Evolutionary conservation across 768 basidiomycete species (phyloP), one percentile per base, ranked within the genome.

Genomic region (Boletus reticuloceps): DNA sequence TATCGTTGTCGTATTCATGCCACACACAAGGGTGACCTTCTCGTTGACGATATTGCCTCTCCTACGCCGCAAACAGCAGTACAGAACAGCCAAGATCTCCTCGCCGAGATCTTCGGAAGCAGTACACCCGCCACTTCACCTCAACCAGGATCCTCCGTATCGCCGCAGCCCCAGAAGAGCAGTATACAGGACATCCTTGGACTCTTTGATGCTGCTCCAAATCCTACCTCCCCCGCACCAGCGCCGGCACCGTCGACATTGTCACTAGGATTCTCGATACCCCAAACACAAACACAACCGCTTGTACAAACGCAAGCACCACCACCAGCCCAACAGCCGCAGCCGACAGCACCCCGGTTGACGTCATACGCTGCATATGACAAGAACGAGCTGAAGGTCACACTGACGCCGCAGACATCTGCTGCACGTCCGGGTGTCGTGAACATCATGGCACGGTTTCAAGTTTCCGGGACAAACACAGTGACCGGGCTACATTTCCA

Each of bases 121-220:
- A 54, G 78, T 22, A 32, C 73, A 22, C 39, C 75, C 2, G 47
- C 74, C 40, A 16, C 44, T 19, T 53, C 78, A 10, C 40, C 74
- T 17, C 55, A 66, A n/a, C 67, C 76, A 32, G 52, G 78, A 2
- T 54, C 76, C 0, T 58, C 81, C 3, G 60, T 82, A 7, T 65
- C 82, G 9, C 69, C 80, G 0, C 68, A 78, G 36, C 69, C 83
- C 27, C 75, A 82, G 45, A 78, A 82, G 60, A 80, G 78, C 52
- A 83, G 84, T 13, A 84, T 94, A 43, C 85, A 94, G 64, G 95
- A 98, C 70, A 98, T 98, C 61, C 85, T 98, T 58, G 85, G 90
- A 27, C 80, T 98, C 20, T 98, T 98, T 66, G 88, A 83, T 31
- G 71, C 83, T 9, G 71, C 80, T 10, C 68, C 77, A 12, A 67